Evolutionary conservation across 768 basidiomycete species (phyloP).

Genomic region (Amanita pallidorosea): DNA sequence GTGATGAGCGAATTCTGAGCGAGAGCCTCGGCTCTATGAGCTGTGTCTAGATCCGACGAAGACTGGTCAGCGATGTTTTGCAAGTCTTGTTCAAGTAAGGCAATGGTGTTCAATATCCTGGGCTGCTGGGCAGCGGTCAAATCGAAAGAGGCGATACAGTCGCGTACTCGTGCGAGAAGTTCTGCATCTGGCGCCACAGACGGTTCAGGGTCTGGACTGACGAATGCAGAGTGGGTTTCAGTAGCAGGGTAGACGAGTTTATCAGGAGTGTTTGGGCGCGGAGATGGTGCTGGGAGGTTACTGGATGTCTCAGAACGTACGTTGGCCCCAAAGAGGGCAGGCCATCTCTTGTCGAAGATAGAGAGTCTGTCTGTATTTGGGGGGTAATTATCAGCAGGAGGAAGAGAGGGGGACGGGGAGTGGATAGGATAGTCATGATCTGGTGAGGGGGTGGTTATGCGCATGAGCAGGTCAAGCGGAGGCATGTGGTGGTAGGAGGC

Average conservation of each 20-base stretch:
- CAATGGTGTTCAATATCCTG: not conserved
- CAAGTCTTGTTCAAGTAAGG: conserved; percentile 7
- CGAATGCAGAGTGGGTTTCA: not conserved
- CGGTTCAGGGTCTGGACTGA: not conserved
- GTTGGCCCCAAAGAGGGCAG: too few relatives aligned
- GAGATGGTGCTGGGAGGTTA: too few relatives aligned
- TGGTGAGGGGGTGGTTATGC: conserved; percentile 28
- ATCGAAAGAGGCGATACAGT: not conserved
- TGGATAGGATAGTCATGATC: conserved; percentile 11
- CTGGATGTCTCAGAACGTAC: too few relatives aligned
- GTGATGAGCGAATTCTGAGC: conserved; percentile 19
- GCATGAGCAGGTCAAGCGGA: conserved; percentile 37
- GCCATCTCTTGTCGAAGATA: too few relatives aligned
- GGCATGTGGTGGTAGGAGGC: too few relatives aligned
- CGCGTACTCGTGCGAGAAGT: not conserved
- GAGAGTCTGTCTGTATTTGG: too few relatives aligned
- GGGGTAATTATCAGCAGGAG: not conserved
- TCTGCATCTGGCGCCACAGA: not conserved
- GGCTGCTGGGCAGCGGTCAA: not conserved
- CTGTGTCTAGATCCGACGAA: conserved; percentile 12
- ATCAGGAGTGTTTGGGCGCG: not conserved
- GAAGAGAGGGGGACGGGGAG: not conserved
- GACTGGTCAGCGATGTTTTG: conserved; percentile 16
- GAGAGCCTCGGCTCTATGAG: conserved; percentile 16
- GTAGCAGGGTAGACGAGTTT: conserved; percentile 2